Evolutionary conservation across 768 basidiomycete genomes (phyloP).

Genomic region (Clavulina sp.): DNA sequence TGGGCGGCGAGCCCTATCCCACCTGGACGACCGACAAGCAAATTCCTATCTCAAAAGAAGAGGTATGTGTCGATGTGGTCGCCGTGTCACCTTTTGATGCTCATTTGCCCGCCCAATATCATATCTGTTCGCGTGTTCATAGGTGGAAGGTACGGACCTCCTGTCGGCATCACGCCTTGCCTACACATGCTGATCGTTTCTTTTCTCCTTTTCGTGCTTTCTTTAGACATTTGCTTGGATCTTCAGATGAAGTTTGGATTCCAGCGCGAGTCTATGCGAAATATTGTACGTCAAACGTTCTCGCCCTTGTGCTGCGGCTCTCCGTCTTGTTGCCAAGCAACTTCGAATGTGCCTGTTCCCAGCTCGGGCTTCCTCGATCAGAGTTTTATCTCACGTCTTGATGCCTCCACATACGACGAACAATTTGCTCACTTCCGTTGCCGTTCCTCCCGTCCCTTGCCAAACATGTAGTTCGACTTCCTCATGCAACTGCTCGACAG

Average conservation of each 20-base stretch:
- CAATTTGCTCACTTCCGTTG: not conserved
- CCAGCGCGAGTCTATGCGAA: conserved; percentile 86
- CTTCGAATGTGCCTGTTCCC: too few species aligned
- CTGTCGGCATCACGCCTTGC: not conserved
- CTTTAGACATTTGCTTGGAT: conserved; percentile 95
- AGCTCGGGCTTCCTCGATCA: too few species aligned
- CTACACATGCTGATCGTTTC: not conserved
- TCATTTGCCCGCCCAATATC: not conserved
- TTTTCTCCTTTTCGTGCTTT: conserved; percentile 32
- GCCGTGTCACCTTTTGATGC: too few species aligned
- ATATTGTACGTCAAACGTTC: conserved; percentile 15
- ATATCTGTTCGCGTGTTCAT: not conserved
- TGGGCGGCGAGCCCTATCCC: conserved; percentile 70
- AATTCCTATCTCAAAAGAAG: conserved; percentile 93
- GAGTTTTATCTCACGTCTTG: too few species aligned
- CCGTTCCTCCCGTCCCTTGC: too few species aligned
- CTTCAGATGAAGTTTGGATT: conserved; percentile 98
- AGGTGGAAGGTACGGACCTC: too few species aligned
- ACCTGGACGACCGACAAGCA: conserved; percentile 86
- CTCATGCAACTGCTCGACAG: conserved; percentile 96
- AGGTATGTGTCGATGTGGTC: too few species aligned
- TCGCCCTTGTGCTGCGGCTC: too few species aligned
- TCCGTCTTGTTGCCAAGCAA: too few species aligned
- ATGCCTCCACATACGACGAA: not conserved
- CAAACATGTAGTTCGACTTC: conserved; percentile 66